Conservation (phyloP, 352 stramenopile species). For the Globisporangium viniferum region DNA sequence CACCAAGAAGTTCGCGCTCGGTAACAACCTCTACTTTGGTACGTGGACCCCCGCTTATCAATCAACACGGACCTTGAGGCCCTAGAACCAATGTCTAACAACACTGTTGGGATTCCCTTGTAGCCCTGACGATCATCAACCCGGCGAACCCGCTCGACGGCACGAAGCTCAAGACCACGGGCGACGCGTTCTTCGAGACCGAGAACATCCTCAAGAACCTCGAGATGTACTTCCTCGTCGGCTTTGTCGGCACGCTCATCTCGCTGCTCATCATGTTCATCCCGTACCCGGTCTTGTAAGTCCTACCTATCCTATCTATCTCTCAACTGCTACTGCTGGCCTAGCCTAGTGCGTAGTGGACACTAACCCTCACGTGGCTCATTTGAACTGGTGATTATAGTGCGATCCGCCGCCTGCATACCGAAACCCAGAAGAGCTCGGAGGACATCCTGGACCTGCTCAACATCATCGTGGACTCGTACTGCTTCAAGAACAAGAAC, state of each 20-base stretch:
- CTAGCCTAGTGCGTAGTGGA: not conserved
- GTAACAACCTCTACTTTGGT: conserved; percentile 86
- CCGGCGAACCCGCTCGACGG: conserved; percentile 50
- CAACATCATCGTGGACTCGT: conserved; percentile 81
- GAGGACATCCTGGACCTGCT: conserved; percentile 68
- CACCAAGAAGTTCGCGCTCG: conserved; percentile 83
- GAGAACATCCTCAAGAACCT: conserved; percentile 73
- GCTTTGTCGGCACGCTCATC: conserved; percentile 64
- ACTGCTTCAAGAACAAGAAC: conserved; percentile 88
- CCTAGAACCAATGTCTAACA: not conserved
- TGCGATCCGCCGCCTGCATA: conserved; percentile 50
- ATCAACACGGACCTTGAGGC: not conserved
- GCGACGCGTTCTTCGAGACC: conserved; percentile 49
- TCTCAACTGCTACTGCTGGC: not conserved
- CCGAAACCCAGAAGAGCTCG: conserved; percentile 43
- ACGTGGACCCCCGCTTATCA: conserved; percentile 13
- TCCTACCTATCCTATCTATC: conserved; percentile 12
- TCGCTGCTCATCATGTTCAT: conserved; percentile 74
- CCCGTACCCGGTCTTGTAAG: conserved; percentile 76
- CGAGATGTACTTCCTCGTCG: conserved; percentile 73
- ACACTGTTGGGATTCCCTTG: conserved; percentile 1
- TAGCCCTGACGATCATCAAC: conserved; percentile 75
- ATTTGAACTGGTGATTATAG: conserved; percentile 19
- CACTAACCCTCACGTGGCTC: not conserved
- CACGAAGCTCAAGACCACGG: conserved; percentile 40